A percentile compares a stretch with the other conserved stretches of the same genome.
These are phyloP conservation scores for Emericellopsis cladophorae DNA, from an alignment of 2,329 filamentous ascomycete genomes.

Conservation along the genomic window DNA sequence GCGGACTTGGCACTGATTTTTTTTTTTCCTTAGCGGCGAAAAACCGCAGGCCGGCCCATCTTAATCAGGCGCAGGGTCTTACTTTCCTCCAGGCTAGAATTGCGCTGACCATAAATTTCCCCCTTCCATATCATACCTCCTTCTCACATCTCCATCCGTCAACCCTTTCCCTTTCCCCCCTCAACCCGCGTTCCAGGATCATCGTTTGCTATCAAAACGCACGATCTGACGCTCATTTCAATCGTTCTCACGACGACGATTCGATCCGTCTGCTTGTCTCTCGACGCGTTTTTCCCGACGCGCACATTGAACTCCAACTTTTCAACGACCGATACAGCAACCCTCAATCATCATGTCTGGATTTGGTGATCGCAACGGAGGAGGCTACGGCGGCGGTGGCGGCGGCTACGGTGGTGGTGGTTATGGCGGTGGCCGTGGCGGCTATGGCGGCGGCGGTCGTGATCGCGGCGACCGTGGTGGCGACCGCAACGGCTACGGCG, in stretches of 20 bases:
- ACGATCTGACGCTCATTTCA: conserved; percentile 5
- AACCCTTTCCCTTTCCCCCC: conserved; percentile 2
- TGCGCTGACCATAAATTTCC: conserved; percentile 1
- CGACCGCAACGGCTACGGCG: conserved; percentile 24
- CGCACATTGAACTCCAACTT: conserved; percentile 7
- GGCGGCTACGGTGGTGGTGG: conserved; percentile 28
- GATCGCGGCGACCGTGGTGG: conserved; percentile 33
- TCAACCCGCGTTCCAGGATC: conserved; percentile 5
- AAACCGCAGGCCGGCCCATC: conserved; percentile 3
- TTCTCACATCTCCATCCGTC: conserved; percentile 4
- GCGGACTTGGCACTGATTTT: conserved; percentile 3
- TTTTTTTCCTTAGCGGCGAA: conserved; percentile 13
- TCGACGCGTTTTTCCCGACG: conserved; percentile 8
- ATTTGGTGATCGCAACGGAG: conserved; percentile 22
- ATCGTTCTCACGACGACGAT: conserved; percentile 1
- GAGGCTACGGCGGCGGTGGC: conserved; percentile 14
- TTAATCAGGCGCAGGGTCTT: too few species aligned
- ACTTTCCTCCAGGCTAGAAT: background rate
- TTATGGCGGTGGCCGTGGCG: conserved; percentile 13
- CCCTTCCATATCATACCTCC: conserved; percentile 11
- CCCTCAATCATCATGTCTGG: conserved; percentile 28
- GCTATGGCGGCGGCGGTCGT: conserved; percentile 19
- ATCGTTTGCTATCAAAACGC: conserved; percentile 10
- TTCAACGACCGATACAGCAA: background rate
- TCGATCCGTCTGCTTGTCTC: conserved; percentile 3